Evolutionary conservation across 1,139 yeast genomes (phyloP), one percentile per base, ranked within the genome.

Genomic region (Insectozyma bohioensis): DNA sequence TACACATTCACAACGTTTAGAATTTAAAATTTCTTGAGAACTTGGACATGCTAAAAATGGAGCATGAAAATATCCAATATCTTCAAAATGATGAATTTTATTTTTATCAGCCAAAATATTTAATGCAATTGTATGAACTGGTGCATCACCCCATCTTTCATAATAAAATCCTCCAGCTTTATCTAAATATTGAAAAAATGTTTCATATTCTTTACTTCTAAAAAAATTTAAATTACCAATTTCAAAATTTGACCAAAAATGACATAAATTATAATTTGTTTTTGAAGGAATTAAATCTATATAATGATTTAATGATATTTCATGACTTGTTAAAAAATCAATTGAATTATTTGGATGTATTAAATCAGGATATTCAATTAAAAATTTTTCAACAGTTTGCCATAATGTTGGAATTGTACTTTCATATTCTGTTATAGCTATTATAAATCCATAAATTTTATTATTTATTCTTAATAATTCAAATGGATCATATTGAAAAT

Each of bases 111-210:
- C 65, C 33, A 92, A 60, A 21, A 90, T 56, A 1, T 80, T 61
- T 4, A 81, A 75, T 0, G 80, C 97, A 20, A 90, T 73, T 0
- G 95, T 72, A 56, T 92, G 97, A 5, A 92, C 95, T 0, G 98
- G 97, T 0, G 97, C 97, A 61, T 92, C 98, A 4, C 98, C 98
- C 98, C 97, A 92, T 45, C 98, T 67, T 57, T 84, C 94, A 52
- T 87, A 87, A 55, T 85, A 85, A 50, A 90, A 88, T 0, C 96
- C 97, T 2, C 95, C 95, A 1, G 79, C 59, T 29, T 64, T 42
- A 51, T 87, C 94, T 35, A 90, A 63, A 54, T 68, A 72, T 12
- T 85, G 69, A 52, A 90, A 88, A 54, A 63, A 88, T n/a, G 68
- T 71, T 21, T 72, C 57, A 56, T 90, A 90, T 12, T 68, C 76